A percentile compares a stretch with the other conserved stretches of the same genome.
These are phyloP conservation scores for Penicillium longicatenatum DNA, from an alignment of 495 filamentous ascomycete species.

Conservation along the genomic window DNA sequence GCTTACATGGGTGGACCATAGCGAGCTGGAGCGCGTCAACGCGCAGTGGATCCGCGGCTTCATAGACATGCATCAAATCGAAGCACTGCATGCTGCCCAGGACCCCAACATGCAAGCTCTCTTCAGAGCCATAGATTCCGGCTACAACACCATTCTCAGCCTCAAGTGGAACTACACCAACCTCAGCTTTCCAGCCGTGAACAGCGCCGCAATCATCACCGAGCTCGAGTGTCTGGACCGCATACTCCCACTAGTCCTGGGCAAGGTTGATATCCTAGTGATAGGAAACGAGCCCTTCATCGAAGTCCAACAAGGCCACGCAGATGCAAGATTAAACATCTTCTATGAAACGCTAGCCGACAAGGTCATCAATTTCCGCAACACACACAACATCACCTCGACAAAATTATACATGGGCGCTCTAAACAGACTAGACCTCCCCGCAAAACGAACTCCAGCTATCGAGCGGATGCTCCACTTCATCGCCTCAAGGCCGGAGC, in stretches of 20 bases:
- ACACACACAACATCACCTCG: not conserved
- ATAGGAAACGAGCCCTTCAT: conserved; percentile 23
- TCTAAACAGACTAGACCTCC: conserved; percentile 16
- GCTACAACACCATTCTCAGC: conserved; percentile 12
- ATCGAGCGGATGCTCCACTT: conserved; percentile 11
- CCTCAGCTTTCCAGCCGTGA: conserved; percentile 4
- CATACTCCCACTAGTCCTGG: conserved; percentile 10
- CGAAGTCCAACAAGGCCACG: conserved; percentile 10
- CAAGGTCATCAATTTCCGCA: conserved; percentile 8
- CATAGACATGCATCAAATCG: conserved; percentile 20
- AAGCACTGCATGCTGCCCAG: conserved; percentile 3
- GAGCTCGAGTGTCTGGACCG: conserved; percentile 8
- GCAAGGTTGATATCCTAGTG: conserved; percentile 15
- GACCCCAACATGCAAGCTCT: conserved; percentile 14
- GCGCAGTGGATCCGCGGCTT: conserved; percentile 20
- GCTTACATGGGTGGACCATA: conserved; percentile 10
- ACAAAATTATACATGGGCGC: conserved; percentile 19
- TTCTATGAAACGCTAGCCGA: conserved; percentile 15
- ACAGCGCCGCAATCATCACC: not conserved
- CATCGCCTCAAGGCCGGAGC: conserved; percentile 12
- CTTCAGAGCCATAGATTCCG: conserved; percentile 11
- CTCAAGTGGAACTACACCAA: conserved; percentile 17
- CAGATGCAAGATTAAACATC: conserved; percentile 1
- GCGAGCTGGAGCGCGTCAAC: conserved; percentile 8
- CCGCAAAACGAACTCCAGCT: conserved; percentile 11